Evolutionary conservation across 1,284 basidiomycete species (phyloP).

Genomic region (Tilletia indica): DNA sequence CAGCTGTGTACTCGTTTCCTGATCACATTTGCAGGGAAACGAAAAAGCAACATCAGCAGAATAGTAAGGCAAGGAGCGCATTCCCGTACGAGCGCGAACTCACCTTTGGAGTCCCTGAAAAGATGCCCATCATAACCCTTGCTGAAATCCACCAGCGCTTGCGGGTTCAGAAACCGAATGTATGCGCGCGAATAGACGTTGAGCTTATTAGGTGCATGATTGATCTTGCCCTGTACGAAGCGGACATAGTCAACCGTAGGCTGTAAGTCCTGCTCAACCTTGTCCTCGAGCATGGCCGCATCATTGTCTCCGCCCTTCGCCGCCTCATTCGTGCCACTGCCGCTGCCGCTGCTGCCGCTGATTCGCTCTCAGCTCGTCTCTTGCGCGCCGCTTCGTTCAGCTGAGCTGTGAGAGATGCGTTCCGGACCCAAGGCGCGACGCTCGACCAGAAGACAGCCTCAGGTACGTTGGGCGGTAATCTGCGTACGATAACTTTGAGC

Average conservation of each 20-base stretch:
- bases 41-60: constrained; percentile 7
- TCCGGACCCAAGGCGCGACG: constrained; percentile 74
- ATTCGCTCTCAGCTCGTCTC: neutral
- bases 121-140: constrained; percentile 84
- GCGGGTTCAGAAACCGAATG: constrained; percentile 77
- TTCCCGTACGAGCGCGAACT: constrained; percentile 33
- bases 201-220: constrained; percentile 34
- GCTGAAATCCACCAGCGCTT: constrained; percentile 73
- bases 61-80: neutral
- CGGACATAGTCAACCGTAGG: constrained; percentile 40
- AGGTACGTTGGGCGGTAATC: constrained; percentile 86
- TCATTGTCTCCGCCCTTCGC: constrained; percentile 24
- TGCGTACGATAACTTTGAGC: constrained; percentile 82
- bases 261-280: neutral
- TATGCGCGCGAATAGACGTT: constrained; percentile 73
- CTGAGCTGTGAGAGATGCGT: constrained; percentile 68
- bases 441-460: constrained; percentile 90
- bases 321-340: constrained; percentile 38
- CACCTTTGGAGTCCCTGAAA: constrained; percentile 86
- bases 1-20: constrained; percentile 78
- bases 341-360: constrained; percentile 67
- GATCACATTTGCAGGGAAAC: neutral
- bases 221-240: constrained; percentile 43
- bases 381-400: constrained; percentile 62
- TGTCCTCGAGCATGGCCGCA: constrained; percentile 25